Evolutionary conservation across 306 rosid species (phyloP), one percentile per base, ranked within the genome.

Genomic region (Vigna unguiculata): DNA sequence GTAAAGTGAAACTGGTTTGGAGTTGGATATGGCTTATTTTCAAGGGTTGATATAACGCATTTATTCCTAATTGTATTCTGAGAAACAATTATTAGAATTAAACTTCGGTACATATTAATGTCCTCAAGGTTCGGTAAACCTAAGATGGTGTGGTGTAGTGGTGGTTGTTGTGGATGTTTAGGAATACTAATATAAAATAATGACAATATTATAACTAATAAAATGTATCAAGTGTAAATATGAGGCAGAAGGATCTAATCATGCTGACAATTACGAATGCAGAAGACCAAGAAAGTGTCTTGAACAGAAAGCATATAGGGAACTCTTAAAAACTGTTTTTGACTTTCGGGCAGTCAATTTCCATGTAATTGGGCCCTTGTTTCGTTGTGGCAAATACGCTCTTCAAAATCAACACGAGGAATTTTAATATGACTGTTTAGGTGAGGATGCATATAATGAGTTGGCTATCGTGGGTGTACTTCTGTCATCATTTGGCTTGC

Each of bases 221-320:
- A 81, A 67, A 57, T 58, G 66, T 75, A 60, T n/a, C 32, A 16
- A 38, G 22, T 28, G 54, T 60, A 67, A 58, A 38, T 19, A 57
- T 24, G 69, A 68, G 22, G 65, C 71, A 21, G 54, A 38, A 74
- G 69, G 58, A 68, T 68, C 53, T 74, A 36, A 74, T 38, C 11
- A 28, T 60, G 10, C 17, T 28, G 59, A 61, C 47, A 30, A 60
- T 41, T 47, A 67, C 78, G 34, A 59, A 43, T 54, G 36, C 57
- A 62, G 74, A 76, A 71, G 48, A 74, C 47, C 25, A 71, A 52
- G 48, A 40, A 11, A 59, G 65, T 24, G 71, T 58, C 58, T 78
- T 82, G 14, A 75, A 60, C 38, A 43, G 17, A 82, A 77, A 71
- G 62, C 76, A 71, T 32, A 59, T 9, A 16, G 6, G 51, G 75